Conservation (phyloP, 75 land plant genomes). For the Sequoiadendron giganteum region DNA sequence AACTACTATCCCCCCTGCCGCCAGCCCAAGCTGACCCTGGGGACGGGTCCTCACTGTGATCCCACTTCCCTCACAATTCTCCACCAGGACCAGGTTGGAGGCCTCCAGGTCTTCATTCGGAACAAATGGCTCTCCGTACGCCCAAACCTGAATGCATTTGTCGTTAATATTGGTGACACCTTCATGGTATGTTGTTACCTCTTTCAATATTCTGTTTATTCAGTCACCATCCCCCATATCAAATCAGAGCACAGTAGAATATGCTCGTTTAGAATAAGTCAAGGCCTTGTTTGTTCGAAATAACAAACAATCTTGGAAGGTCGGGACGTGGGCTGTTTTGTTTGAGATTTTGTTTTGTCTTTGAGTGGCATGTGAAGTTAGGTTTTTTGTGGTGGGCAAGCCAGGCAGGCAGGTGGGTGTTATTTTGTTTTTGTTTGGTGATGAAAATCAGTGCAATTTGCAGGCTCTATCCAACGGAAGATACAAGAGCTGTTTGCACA, state of each 20-base stretch:
- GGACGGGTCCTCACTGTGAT: constrained; percentile 63
- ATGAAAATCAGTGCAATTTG: neutral
- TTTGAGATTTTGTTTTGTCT: no score
- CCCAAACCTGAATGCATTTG: constrained; percentile 38
- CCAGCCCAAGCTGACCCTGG: constrained; percentile 38
- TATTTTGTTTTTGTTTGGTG: neutral
- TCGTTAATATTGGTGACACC: constrained; percentile 65
- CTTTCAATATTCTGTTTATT: neutral
- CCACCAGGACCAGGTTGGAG: constrained; percentile 62
- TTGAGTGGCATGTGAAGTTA: no score
- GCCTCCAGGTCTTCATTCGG: constrained; percentile 47
- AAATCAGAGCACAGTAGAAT: no score
- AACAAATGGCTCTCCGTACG: constrained; percentile 39
- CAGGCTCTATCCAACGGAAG: constrained; percentile 83
- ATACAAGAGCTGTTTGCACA: constrained; percentile 79
- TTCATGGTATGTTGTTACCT: constrained; percentile 37
- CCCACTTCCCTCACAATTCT: constrained; percentile 60
- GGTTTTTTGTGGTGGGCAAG: no score
- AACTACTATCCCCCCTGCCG: constrained; percentile 60
- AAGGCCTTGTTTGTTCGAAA: no score
- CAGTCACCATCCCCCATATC: no score
- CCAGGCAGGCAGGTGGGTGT: no score
- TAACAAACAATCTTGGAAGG: no score
- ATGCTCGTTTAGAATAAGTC: no score
- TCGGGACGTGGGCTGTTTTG: no score